Percentiles rank a stretch among this genome's conserved stretches.
Evolutionary conservation across 306 rosid genomes (phyloP).

Genomic region (Hippophae rhamnoides): DNA sequence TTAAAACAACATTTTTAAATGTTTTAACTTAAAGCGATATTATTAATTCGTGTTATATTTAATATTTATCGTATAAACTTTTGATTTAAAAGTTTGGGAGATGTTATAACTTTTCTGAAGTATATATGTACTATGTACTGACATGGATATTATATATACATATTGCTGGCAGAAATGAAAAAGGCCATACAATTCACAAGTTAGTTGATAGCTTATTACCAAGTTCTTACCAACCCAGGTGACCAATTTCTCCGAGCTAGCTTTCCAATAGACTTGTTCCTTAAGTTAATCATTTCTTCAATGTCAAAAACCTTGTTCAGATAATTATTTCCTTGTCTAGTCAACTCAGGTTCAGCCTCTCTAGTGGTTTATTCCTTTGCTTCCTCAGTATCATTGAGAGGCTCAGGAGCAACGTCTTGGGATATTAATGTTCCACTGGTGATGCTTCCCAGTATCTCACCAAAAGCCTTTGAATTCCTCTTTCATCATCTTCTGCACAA

Average conservation of each 20-base stretch:
- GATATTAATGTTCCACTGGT: slow-evolving; percentile 30
- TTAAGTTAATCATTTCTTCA: slow-evolving; percentile 61
- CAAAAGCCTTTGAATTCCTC: slow-evolving; percentile 90
- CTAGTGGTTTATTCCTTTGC: slow-evolving; percentile 35
- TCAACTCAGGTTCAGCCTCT: slow-evolving; percentile 40
- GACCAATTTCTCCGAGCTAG: slow-evolving; percentile 92
- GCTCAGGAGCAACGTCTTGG: slow-evolving; percentile 29
- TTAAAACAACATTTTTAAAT: too few relatives aligned
- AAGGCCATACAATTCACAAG: background rate
- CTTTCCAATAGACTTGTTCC: slow-evolving; percentile 74
- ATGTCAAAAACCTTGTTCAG: slow-evolving; percentile 71
- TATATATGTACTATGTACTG: too few relatives aligned
- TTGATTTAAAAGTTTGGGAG: too few relatives aligned
- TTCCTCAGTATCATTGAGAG: slow-evolving; percentile 22
- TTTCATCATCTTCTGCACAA: slow-evolving; percentile 97
- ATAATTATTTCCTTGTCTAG: slow-evolving; percentile 53
- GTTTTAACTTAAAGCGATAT: too few relatives aligned
- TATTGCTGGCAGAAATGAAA: too few relatives aligned
- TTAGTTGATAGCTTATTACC: slow-evolving; percentile 27
- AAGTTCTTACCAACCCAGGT: slow-evolving; percentile 69
- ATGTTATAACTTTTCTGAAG: too few relatives aligned
- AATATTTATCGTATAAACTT: too few relatives aligned
- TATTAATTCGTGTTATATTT: too few relatives aligned
- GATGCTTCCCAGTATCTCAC: slow-evolving; percentile 63
- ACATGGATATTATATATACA: too few relatives aligned